These are phyloP conservation scores for Orbilia ellipsospora DNA, from an alignment of 2,329 filamentous ascomycete species.

Conservation along the genomic window DNA sequence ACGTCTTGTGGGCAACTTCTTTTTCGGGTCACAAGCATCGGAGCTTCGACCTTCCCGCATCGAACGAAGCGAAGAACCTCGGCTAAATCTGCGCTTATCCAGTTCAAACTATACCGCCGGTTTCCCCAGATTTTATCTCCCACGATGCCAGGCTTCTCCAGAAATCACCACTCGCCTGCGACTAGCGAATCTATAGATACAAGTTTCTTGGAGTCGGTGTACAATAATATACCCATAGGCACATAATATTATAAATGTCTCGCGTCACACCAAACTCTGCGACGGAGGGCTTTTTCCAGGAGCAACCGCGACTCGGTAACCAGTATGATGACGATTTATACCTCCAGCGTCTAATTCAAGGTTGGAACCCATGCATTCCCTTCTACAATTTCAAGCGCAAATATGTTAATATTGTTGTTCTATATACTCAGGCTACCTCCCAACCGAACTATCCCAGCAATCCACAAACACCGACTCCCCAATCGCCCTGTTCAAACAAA, in stretches of 20 bases:
- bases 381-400: background rate
- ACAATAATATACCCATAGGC: constrained; percentile 3
- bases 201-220: constrained; percentile 4
- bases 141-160: constrained; percentile 30
- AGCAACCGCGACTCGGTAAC: constrained; percentile 67
- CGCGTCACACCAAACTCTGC: constrained; percentile 60
- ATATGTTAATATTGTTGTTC: background rate
- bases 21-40: no score
- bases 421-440: constrained; percentile 25
- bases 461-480: constrained; percentile 20
- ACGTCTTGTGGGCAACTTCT: no score
- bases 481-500: constrained; percentile 30
- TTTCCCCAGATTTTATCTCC: constrained; percentile 29
- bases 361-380: constrained; percentile 61
- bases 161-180: constrained; percentile 2
- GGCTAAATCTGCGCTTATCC: constrained; percentile 30
- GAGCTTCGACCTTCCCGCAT: no score
- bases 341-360: constrained; percentile 67
- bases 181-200: background rate
- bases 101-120: background rate
- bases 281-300: constrained; percentile 69
- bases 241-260: constrained; percentile 14
- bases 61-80: constrained; percentile 8
- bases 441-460: constrained; percentile 25
- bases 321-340: constrained; percentile 70